A percentile compares a stretch with the other conserved stretches of the same genome.
Conservation (phyloP, 1,284 basidiomycete species). For the Naganishia cerealis region DNA sequence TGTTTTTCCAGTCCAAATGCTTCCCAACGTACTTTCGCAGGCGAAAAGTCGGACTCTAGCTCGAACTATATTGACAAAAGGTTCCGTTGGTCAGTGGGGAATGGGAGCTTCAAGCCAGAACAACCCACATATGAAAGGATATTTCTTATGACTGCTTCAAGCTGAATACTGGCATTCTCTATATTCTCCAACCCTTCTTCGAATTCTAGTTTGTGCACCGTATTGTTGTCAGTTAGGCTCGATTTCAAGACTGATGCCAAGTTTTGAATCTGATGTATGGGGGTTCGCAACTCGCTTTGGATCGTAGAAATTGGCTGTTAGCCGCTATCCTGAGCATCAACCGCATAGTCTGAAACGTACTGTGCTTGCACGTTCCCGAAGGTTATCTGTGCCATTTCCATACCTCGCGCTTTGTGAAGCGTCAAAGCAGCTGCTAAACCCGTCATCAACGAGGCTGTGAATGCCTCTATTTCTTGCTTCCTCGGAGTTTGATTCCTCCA, state of each 20-base stretch:
- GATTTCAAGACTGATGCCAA: conserved; percentile 50
- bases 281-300: conserved; percentile 50
- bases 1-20: conserved; percentile 33
- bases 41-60: conserved; percentile 39
- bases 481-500: conserved; percentile 44
- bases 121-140: conserved; percentile 43
- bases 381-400: conserved; percentile 49
- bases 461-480: conserved; percentile 43
- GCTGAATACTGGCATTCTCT: conserved; percentile 48
- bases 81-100: background rate
- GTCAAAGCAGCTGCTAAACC: conserved; percentile 45
- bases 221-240: conserved; percentile 45
- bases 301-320: conserved; percentile 8
- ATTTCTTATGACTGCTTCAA: conserved; percentile 52
- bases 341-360: conserved; percentile 35
- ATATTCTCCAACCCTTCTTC: conserved; percentile 49
- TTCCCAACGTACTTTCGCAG: conserved; percentile 32
- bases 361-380: conserved; percentile 52
- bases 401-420: conserved; percentile 42
- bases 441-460: conserved; percentile 47
- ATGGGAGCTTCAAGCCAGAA: conserved; percentile 21
- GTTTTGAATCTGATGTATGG: conserved; percentile 52
- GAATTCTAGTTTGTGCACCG: conserved; percentile 35
- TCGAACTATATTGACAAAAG: conserved; percentile 43
- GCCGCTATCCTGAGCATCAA: background rate